These are phyloP conservation scores for Fagus crenata DNA, from an alignment of 306 rosid genomes.

Conservation along the genomic window DNA sequence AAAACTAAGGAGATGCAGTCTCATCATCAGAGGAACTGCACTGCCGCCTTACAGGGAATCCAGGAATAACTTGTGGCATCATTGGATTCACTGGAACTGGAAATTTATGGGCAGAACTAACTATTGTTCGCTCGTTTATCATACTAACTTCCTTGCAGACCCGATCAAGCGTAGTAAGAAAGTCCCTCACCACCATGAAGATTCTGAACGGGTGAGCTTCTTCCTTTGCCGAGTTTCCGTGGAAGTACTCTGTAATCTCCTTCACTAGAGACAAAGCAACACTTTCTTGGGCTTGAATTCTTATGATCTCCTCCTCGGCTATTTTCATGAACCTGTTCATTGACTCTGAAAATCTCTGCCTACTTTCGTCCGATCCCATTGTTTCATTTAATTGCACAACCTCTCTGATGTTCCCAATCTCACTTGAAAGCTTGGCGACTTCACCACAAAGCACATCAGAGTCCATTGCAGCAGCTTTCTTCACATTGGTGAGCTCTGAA, in stretches of 20 bases:
- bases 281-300: conserved; percentile 83
- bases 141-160: conserved; percentile 93
- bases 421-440: conserved; percentile 75
- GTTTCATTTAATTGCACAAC: conserved; percentile 45
- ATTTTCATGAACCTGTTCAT: conserved; percentile 74
- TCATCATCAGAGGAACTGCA: conserved; percentile 60
- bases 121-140: conserved; percentile 75
- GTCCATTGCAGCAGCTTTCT: conserved; percentile 95
- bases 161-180: conserved; percentile 65
- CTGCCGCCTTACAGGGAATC: conserved; percentile 41
- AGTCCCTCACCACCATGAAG: conserved; percentile 90
- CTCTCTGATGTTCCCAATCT: conserved; percentile 56
- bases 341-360: conserved; percentile 55
- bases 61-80: conserved; percentile 72
- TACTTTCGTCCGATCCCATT: conserved; percentile 39
- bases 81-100: conserved; percentile 93
- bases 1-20: conserved; percentile 42
- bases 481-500: conserved; percentile 77
- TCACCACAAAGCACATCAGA: conserved; percentile 73
- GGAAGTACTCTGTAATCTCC: conserved; percentile 96
- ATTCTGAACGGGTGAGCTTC: conserved; percentile 98
- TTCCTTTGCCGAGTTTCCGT: conserved; percentile 87
- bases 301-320: conserved; percentile 76
- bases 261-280: conserved; percentile 83
- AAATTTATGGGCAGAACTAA: conserved; percentile 77